phyloP scores from a whole-genome alignment of 23 red algal genomes.

The Cyanidium caldarium region DNA sequence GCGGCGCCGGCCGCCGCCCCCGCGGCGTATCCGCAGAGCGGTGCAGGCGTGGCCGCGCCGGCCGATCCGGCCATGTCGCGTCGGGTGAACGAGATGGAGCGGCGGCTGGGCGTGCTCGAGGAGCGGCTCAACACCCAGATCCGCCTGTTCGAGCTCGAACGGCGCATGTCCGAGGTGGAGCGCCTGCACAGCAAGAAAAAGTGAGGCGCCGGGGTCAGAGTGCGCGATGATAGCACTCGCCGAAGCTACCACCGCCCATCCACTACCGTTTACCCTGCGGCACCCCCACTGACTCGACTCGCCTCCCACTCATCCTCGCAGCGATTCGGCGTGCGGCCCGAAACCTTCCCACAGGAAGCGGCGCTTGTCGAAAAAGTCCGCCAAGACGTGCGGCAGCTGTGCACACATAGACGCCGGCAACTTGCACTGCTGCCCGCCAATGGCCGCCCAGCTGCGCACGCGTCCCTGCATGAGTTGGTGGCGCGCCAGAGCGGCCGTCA shows the following conservation, averaged over 20 bases:
- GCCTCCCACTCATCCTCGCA: not conserved
- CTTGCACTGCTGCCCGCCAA: not conserved
- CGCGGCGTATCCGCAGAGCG: not conserved
- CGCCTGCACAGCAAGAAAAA: not conserved
- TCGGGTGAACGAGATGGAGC: slow-evolving; percentile 25
- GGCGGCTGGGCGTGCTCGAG: slow-evolving; percentile 32
- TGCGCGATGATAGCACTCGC: not conserved
- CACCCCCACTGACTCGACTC: not conserved
- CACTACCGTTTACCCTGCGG: not conserved
- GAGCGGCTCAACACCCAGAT: slow-evolving; percentile 26
- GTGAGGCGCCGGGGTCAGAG: not conserved
- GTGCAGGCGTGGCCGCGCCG: slow-evolving; percentile 10
- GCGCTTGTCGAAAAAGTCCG: not conserved
- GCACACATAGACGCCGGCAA: not conserved
- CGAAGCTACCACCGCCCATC: too few relatives aligned
- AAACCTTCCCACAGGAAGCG: not conserved
- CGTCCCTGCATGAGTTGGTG: too few relatives aligned
- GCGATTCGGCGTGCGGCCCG: too few relatives aligned
- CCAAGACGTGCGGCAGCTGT: not conserved
- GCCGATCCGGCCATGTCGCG: not conserved
- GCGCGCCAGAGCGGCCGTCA: too few relatives aligned
- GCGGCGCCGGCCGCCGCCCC: not conserved
- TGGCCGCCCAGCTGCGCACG: too few relatives aligned
- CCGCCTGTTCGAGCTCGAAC: slow-evolving; percentile 40
- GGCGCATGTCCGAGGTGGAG: slow-evolving; percentile 31